phyloP scores from a whole-genome alignment of 441 rosid genomes.

The Populus tomentosa region DNA sequence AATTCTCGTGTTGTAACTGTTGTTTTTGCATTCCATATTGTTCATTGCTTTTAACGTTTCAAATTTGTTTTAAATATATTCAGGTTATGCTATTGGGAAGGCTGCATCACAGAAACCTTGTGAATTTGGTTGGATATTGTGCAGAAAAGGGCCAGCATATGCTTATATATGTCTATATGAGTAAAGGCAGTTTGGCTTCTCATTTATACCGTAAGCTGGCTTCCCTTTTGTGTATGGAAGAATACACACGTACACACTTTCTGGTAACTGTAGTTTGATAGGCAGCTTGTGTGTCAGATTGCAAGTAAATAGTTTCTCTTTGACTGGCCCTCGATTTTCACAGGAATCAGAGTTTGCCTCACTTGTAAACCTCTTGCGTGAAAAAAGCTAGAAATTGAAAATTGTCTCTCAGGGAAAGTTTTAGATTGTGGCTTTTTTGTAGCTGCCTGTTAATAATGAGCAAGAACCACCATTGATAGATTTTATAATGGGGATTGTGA shows the following conservation, averaged over 20 bases:
- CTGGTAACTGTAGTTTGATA: conserved; percentile 9
- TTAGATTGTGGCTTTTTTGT: not conserved
- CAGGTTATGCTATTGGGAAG: conserved; percentile 97
- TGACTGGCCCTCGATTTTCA: conserved; percentile 1
- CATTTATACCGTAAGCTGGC: conserved; percentile 79
- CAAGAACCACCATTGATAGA: not conserved
- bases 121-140: conserved; percentile 92
- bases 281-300: not conserved
- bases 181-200: conserved; percentile 95
- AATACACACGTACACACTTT: conserved; percentile 1
- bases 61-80: conserved; percentile 11
- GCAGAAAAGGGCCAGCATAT: conserved; percentile 93
- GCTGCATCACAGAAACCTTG: conserved; percentile 93
- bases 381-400: conserved; percentile 5
- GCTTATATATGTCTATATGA: conserved; percentile 95
- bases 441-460: not conserved
- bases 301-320: not conserved
- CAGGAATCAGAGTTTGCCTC: not conserved
- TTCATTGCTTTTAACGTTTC: not conserved
- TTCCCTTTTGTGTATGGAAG: conserved; percentile 6
- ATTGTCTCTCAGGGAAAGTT: not conserved
- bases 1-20: not conserved
- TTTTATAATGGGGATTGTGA: not conserved
- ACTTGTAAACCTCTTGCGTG: conserved; percentile 8
- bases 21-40: conserved; percentile 2